phyloP scores from a whole-genome alignment of 345 rosid genomes.

The Ricinus communis region DNA sequence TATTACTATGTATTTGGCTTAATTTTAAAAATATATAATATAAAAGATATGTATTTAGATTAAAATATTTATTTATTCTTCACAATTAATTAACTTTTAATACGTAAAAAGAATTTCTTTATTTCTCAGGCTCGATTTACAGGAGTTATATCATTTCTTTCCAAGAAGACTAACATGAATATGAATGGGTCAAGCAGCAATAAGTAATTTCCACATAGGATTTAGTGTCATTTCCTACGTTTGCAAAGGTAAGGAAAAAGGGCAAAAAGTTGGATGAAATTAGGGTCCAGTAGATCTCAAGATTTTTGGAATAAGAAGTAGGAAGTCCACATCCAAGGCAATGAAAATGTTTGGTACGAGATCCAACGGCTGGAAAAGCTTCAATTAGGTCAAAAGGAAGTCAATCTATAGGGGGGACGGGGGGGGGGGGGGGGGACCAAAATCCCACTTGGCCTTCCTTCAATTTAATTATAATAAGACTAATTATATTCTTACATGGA shows the following conservation, averaged over 20 bases:
- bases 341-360: neutral
- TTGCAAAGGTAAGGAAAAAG: neutral
- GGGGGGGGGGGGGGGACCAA: slow-evolving; percentile 36
- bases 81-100: no score
- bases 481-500: slow-evolving; percentile 9
- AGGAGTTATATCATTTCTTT: no score
- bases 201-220: neutral
- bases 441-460: slow-evolving; percentile 34
- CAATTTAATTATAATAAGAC: neutral
- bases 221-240: neutral
- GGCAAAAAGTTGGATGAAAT: neutral
- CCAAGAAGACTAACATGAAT: no score
- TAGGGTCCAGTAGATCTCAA: slow-evolving; percentile 12
- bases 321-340: slow-evolving; percentile 11
- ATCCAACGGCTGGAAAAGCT: slow-evolving; percentile 28
- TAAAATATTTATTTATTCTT: no score
- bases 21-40: no score
- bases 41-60: no score
- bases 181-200: no score
- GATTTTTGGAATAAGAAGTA: slow-evolving; percentile 9
- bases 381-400: slow-evolving; percentile 26
- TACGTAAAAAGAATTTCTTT: no score
- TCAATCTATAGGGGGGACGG: slow-evolving; percentile 20
- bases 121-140: no score
- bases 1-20: no score